Conservation (phyloP, 1,139 yeast genomes). For the Debaryomyces robertsiae region DNA sequence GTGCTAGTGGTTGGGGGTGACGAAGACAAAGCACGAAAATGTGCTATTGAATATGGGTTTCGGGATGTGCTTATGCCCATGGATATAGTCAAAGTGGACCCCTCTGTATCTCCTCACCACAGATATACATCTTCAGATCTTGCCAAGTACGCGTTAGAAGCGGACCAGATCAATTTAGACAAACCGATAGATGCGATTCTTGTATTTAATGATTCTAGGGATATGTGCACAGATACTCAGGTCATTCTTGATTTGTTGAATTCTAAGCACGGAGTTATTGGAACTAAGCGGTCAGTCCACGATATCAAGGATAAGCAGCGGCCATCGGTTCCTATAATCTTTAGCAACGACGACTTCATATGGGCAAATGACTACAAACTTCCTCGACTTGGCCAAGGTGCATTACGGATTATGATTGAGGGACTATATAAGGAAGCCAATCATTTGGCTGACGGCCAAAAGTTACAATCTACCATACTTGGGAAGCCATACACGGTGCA, state of each 20-base stretch:
- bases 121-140: slow-evolving; percentile 52
- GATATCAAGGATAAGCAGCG: slow-evolving; percentile 19
- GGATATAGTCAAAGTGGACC: slow-evolving; percentile 62
- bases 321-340: slow-evolving; percentile 79
- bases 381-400: slow-evolving; percentile 94
- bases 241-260: slow-evolving; percentile 71
- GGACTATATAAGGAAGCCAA: slow-evolving; percentile 63
- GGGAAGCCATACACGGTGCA: slow-evolving; percentile 87
- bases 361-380: slow-evolving; percentile 86
- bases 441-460: slow-evolving; percentile 37
- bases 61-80: slow-evolving; percentile 73
- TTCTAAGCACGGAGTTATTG: slow-evolving; percentile 64
- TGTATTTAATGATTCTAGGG: slow-evolving; percentile 90
- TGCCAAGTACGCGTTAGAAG: slow-evolving; percentile 41
- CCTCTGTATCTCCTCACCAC: slow-evolving; percentile 76
- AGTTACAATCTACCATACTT: slow-evolving; percentile 59
- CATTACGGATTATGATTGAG: slow-evolving; percentile 68
- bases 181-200: slow-evolving; percentile 74
- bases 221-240: slow-evolving; percentile 85
- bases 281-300: slow-evolving; percentile 51
- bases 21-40: slow-evolving; percentile 65
- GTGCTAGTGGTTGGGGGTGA: slow-evolving; percentile 87
- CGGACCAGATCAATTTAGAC: slow-evolving; percentile 27
- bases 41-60: slow-evolving; percentile 82
- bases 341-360: slow-evolving; percentile 83